phyloP scores from a whole-genome alignment of 495 filamentous ascomycete genomes.

The Parachaetomium inaequale region DNA sequence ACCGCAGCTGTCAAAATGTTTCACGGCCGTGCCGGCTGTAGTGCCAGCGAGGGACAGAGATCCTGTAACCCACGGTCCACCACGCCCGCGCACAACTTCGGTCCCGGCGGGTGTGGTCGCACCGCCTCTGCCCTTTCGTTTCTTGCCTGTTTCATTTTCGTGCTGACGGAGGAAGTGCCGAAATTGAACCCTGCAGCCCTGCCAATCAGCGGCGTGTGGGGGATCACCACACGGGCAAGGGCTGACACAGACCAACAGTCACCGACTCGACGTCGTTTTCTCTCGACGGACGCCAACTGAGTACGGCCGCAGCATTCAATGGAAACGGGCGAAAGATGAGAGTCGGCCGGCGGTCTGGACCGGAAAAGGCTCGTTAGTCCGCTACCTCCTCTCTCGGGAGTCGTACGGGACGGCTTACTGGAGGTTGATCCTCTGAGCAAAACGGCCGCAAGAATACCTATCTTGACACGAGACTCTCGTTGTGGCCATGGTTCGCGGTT shows the following conservation, averaged over 20 bases:
- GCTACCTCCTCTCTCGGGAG: neutral
- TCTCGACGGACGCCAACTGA: neutral
- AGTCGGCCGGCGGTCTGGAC: neutral
- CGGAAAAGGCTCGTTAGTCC: neutral
- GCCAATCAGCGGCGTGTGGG: neutral
- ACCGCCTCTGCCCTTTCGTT: neutral
- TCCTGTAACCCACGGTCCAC: neutral
- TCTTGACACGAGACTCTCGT: no score
- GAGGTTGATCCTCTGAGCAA: no score
- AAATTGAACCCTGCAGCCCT: constrained; percentile 2
- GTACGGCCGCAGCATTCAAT: neutral
- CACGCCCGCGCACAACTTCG: neutral
- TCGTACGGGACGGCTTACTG: no score
- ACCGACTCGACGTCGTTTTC: neutral
- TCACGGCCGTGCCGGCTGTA: neutral
- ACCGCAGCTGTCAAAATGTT: neutral
- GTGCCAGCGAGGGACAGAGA: neutral
- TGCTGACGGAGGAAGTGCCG: neutral
- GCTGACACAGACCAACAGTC: neutral
- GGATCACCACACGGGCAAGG: neutral
- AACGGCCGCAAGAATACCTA: no score
- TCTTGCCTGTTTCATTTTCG: neutral
- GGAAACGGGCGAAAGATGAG: neutral
- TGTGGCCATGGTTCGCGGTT: no score
- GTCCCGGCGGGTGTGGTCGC: constrained; percentile 4